phyloP scores from a whole-genome alignment of 768 basidiomycete genomes.

The Dioszegia aurantiaca region DNA sequence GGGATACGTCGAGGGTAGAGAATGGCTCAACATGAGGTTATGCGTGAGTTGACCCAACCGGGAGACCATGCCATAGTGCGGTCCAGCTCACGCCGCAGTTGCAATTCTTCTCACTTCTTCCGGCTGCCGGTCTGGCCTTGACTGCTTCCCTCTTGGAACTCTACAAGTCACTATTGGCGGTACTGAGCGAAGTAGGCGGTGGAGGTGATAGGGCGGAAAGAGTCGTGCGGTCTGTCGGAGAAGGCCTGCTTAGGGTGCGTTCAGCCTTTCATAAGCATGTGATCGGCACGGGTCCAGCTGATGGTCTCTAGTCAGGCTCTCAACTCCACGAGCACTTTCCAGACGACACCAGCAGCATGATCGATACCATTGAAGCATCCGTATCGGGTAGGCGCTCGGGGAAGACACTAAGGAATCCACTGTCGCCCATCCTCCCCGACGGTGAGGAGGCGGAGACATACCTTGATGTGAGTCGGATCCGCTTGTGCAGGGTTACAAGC shows the following conservation, averaged over 20 bases:
- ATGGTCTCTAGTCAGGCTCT: slow-evolving; percentile 61
- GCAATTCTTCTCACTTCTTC: slow-evolving; percentile 87
- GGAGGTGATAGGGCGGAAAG: slow-evolving; percentile 47
- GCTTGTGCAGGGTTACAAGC: neutral
- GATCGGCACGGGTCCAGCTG: neutral
- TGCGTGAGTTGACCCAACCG: slow-evolving; percentile 71
- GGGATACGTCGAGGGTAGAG: slow-evolving; percentile 76
- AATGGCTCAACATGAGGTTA: slow-evolving; percentile 85
- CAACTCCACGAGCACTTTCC: slow-evolving; percentile 63
- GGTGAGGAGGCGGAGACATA: slow-evolving; percentile 18
- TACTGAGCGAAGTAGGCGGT: slow-evolving; percentile 57
- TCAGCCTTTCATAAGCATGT: neutral
- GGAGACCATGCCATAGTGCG: too few relatives aligned
- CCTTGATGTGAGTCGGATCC: slow-evolving; percentile 21
- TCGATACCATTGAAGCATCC: slow-evolving; percentile 67
- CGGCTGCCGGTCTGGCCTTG: slow-evolving; percentile 70
- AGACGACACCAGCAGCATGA: slow-evolving; percentile 65
- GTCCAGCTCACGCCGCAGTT: slow-evolving; percentile 59
- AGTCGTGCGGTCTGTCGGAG: slow-evolving; percentile 44
- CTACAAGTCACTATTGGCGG: slow-evolving; percentile 76
- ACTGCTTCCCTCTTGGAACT: slow-evolving; percentile 74
- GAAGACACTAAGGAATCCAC: slow-evolving; percentile 67
- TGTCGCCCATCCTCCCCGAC: slow-evolving; percentile 34
- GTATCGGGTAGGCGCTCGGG: slow-evolving; percentile 61
- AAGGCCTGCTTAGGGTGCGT: slow-evolving; percentile 47